Evolutionary conservation across 2,329 filamentous ascomycete genomes (phyloP).

Genomic region (Dendrostoma leiphaemia): DNA sequence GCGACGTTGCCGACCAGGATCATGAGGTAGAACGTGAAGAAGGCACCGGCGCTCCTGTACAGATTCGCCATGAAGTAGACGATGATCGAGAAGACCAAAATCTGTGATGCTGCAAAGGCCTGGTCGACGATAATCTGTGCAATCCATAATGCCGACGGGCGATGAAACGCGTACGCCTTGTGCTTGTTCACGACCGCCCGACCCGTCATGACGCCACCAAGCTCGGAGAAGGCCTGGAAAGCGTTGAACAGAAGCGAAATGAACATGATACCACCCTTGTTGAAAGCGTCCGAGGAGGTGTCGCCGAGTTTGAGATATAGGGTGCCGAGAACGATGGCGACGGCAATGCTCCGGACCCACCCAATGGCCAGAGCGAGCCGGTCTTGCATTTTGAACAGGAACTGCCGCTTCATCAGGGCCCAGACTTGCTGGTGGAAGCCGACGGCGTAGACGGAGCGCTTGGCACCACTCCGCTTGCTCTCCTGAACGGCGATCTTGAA

Average conservation of each 20-base stretch:
- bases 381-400: constrained; percentile 83
- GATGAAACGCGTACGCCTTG: constrained; percentile 77
- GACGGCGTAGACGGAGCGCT: constrained; percentile 77
- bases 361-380: constrained; percentile 72
- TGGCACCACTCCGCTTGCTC: constrained; percentile 73
- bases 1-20: constrained; percentile 66
- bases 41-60: constrained; percentile 67
- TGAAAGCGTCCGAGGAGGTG: constrained; percentile 70
- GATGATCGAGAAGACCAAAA: constrained; percentile 70
- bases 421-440: constrained; percentile 81
- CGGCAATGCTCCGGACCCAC: constrained; percentile 66
- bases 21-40: constrained; percentile 75
- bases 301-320: constrained; percentile 71
- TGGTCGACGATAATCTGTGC: constrained; percentile 79
- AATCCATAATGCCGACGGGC: constrained; percentile 79
- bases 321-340: constrained; percentile 77
- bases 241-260: constrained; percentile 79
- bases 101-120: constrained; percentile 68
- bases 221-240: constrained; percentile 81
- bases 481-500: constrained; percentile 75
- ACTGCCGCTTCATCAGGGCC: constrained; percentile 81
- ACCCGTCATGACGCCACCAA: constrained; percentile 72
- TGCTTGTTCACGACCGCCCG: constrained; percentile 81
- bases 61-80: constrained; percentile 78
- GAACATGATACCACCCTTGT: constrained; percentile 78